A percentile compares a stretch with the other conserved stretches of the same genome.
Conservation (phyloP, 176 grass and related monocot genomes). For the Themeda triandra region DNA sequence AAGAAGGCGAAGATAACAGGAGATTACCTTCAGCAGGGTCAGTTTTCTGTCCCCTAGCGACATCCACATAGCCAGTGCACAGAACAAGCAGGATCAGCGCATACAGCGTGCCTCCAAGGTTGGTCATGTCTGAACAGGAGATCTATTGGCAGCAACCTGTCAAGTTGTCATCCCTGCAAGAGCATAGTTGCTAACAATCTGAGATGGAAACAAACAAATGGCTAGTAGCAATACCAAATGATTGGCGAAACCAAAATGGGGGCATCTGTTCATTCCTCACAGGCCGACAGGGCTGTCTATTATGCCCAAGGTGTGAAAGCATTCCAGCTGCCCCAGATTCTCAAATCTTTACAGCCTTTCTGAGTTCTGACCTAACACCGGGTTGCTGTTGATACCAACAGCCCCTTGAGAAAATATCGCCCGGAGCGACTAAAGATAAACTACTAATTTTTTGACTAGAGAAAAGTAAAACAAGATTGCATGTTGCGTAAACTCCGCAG, state of each 20-base stretch:
- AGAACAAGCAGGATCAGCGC: constrained; percentile 37
- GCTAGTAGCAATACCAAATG: background rate
- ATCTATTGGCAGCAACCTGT: constrained; percentile 6
- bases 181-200: background rate
- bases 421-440: constrained; percentile 3
- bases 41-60: constrained; percentile 43
- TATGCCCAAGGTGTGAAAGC: constrained; percentile 28
- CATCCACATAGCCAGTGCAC: constrained; percentile 34
- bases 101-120: constrained; percentile 18
- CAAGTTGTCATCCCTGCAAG: constrained; percentile 18
- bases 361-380: constrained; percentile 24
- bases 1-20: background rate
- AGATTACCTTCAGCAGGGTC: constrained; percentile 82
- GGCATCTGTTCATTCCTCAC: background rate
- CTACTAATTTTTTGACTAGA: constrained; percentile 3
- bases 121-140: constrained; percentile 41
- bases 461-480: constrained; percentile 20
- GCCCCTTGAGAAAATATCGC: constrained; percentile 7
- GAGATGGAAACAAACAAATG: constrained; percentile 6
- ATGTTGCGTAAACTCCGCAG: constrained; percentile 14
- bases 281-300: background rate
- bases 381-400: background rate
- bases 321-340: constrained; percentile 9
- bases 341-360: background rate
- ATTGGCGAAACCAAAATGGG: background rate